phyloP scores from a whole-genome alignment of 202 grass and related monocot genomes.

The Thinopyrum obtusiflorum region DNA sequence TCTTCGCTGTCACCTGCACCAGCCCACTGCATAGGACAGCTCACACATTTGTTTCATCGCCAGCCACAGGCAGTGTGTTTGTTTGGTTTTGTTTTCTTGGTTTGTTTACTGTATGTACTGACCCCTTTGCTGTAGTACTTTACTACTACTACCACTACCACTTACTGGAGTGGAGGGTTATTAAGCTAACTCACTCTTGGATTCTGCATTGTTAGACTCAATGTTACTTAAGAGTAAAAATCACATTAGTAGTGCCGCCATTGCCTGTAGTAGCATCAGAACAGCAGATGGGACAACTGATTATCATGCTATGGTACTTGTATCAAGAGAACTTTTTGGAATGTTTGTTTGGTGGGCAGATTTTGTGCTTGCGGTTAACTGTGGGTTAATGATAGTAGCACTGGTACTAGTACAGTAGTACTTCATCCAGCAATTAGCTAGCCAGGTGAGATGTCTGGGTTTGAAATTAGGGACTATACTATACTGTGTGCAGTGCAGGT shows the following conservation, averaged over 20 bases:
- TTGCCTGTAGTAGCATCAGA: neutral
- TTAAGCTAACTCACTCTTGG: neutral
- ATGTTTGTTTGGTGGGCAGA: neutral
- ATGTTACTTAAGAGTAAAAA: neutral
- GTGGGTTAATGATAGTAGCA: neutral
- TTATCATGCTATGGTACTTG: neutral
- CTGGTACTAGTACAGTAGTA: neutral
- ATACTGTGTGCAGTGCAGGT: neutral
- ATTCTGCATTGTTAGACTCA: neutral
- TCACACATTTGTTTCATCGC: slow-evolving; percentile 19
- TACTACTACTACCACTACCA: neutral
- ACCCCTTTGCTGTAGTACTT: too few species aligned
- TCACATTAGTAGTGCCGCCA: neutral
- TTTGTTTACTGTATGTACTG: neutral
- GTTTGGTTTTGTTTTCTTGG: neutral
- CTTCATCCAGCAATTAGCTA: neutral
- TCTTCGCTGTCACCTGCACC: neutral
- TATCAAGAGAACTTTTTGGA: neutral
- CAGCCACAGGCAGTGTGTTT: neutral
- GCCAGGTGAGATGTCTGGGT: neutral
- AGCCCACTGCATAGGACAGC: neutral
- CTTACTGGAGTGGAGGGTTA: neutral
- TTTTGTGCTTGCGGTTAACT: neutral
- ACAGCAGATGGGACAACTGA: neutral
- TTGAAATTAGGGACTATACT: neutral